These are phyloP conservation scores for Poterioochromonas sp. DNA, from an alignment of 352 stramenopile genomes.

Conservation along the genomic window DNA sequence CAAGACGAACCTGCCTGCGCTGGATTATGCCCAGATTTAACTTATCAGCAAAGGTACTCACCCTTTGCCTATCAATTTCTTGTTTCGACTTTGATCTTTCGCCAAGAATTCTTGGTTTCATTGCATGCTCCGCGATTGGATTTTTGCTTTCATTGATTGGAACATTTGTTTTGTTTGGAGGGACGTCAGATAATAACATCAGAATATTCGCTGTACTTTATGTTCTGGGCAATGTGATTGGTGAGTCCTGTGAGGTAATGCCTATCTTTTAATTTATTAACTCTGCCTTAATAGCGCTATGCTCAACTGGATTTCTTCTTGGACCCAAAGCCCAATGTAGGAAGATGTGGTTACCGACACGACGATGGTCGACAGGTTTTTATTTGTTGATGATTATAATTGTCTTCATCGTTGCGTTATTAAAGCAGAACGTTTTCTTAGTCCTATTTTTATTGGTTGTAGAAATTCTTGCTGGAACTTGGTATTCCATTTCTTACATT, in stretches of 20 bases:
- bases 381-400: constrained; percentile 50
- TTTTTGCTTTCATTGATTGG: constrained; percentile 48
- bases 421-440: constrained; percentile 22
- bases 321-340: constrained; percentile 49
- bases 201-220: constrained; percentile 50
- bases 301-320: constrained; percentile 49
- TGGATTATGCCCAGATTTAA: not conserved
- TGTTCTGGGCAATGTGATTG: constrained; percentile 50
- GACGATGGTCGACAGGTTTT: constrained; percentile 43
- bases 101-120: constrained; percentile 46
- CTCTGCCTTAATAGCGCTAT: constrained; percentile 45
- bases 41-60: not conserved
- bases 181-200: constrained; percentile 39
- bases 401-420: constrained; percentile 45
- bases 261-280: too few relatives aligned
- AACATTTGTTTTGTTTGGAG: constrained; percentile 37
- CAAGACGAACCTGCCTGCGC: constrained; percentile 16
- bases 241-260: too few relatives aligned
- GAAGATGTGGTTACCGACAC: constrained; percentile 52
- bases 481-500: constrained; percentile 53
- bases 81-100: too few relatives aligned
- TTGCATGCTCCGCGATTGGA: constrained; percentile 39
- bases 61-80: not conserved
- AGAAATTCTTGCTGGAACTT: constrained; percentile 51
- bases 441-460: constrained; percentile 51